Percentiles rank a stretch among this genome's conserved stretches.
phyloP scores from a whole-genome alignment of 805 yeast species.

The Lachancea kluyveri region DNA sequence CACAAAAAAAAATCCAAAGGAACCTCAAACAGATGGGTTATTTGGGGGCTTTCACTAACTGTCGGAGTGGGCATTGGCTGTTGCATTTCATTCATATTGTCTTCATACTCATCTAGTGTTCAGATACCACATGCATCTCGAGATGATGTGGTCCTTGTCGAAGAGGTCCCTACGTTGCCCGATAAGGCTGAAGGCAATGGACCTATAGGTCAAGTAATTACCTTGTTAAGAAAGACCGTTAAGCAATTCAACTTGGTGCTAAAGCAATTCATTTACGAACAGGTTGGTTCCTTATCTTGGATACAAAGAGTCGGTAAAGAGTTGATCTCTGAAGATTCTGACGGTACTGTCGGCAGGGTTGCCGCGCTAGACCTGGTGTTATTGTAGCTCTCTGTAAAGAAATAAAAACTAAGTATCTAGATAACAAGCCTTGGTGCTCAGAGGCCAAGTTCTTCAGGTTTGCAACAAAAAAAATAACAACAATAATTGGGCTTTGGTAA shows the following conservation, averaged over 20 bases:
- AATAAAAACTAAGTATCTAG: no score
- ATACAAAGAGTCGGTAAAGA: slow-evolving; percentile 12
- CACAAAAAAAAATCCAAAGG: slow-evolving; percentile 3
- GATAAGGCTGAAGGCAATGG: no score
- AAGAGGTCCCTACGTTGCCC: slow-evolving; percentile 7
- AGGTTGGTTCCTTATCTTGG: slow-evolving; percentile 10
- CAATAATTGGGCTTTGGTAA: no score
- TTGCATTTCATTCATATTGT: slow-evolving; percentile 20
- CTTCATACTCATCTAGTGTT: no score
- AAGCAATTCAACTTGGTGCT: slow-evolving; percentile 15
- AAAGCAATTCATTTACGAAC: slow-evolving; percentile 14
- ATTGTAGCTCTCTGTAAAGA: slow-evolving; percentile 5
- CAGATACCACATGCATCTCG: slow-evolving; percentile 3
- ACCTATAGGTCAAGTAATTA: slow-evolving; percentile 15
- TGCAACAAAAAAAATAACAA: slow-evolving; percentile 1
- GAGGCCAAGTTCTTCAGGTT: background rate
- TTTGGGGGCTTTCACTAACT: slow-evolving; percentile 26
- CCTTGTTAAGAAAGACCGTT: slow-evolving; percentile 14
- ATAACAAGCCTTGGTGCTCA: background rate
- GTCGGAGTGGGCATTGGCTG: slow-evolving; percentile 29
- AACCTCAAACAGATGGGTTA: slow-evolving; percentile 12
- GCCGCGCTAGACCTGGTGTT: slow-evolving; percentile 11
- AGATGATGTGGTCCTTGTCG: slow-evolving; percentile 9
- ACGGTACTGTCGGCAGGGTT: slow-evolving; percentile 8
- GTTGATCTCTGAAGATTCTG: slow-evolving; percentile 9